Evolutionary conservation across 768 basidiomycete species (phyloP).

Genomic region (Tremella yokohamensis): DNA sequence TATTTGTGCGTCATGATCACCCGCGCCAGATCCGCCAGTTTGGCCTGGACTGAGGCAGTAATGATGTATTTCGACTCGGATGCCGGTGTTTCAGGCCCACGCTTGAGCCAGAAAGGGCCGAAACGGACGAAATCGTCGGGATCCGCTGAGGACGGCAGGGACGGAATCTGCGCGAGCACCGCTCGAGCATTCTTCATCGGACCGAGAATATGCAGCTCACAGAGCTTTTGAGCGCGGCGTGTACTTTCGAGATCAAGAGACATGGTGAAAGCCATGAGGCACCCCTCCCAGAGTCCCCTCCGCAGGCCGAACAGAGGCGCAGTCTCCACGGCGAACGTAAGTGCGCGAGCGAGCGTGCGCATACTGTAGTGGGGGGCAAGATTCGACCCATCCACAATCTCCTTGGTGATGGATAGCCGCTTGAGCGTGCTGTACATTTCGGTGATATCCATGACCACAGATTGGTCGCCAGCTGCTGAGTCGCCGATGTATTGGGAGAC

Average conservation of each 20-base stretch:
- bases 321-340: conserved; percentile 83
- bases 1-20: conserved; percentile 84
- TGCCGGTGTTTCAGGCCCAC: conserved; percentile 63
- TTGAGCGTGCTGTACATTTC: conserved; percentile 86
- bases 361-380: conserved; percentile 93
- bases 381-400: conserved; percentile 89
- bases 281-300: conserved; percentile 90
- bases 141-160: conserved; percentile 55
- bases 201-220: conserved; percentile 71
- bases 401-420: conserved; percentile 64
- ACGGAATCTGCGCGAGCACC: conserved; percentile 67
- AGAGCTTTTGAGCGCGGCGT: conserved; percentile 63
- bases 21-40: conserved; percentile 89
- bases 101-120: conserved; percentile 85
- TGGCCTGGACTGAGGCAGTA: conserved; percentile 89
- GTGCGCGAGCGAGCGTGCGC: conserved; percentile 85
- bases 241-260: conserved; percentile 72
- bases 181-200: conserved; percentile 77
- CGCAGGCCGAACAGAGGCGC: conserved; percentile 72
- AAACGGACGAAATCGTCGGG: conserved; percentile 69
- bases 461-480: conserved; percentile 76
- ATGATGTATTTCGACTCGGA: conserved; percentile 78
- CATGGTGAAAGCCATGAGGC: conserved; percentile 97
- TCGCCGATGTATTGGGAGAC: conserved; percentile 84
- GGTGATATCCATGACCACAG: conserved; percentile 81